Conservation (phyloP, 2,329 filamentous ascomycete species). For the Trichophyton mentagrophytes region DNA sequence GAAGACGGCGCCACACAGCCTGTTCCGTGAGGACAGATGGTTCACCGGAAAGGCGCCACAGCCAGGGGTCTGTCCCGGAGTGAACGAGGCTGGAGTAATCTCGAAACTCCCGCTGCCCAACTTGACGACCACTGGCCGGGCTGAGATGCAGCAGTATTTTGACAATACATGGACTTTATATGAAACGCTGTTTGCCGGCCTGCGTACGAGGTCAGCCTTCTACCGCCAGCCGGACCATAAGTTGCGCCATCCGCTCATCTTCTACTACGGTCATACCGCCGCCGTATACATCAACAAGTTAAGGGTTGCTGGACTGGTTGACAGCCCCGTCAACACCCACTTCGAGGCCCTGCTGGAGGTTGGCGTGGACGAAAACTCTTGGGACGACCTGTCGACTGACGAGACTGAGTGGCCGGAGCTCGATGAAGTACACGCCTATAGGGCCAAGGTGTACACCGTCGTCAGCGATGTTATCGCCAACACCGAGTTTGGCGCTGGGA, state of each 20-base stretch:
- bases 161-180: background rate
- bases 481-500: background rate
- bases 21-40: background rate
- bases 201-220: background rate
- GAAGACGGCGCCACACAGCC: slow-evolving; percentile 1
- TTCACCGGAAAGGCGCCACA: slow-evolving; percentile 1
- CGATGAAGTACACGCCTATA: background rate
- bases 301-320: background rate
- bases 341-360: background rate
- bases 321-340: background rate
- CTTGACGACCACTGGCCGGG: background rate
- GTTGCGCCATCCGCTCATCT: background rate
- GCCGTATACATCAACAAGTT: background rate
- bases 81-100: background rate
- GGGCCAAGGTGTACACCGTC: background rate
- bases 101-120: background rate
- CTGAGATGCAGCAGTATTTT: background rate
- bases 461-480: background rate
- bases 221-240: slow-evolving; percentile 1
- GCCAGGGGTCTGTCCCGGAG: background rate
- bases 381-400: background rate
- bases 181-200: background rate
- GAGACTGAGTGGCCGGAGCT: background rate
- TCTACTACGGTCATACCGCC: background rate
- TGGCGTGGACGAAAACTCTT: background rate